These are phyloP conservation scores for Amaranthus hypochondriacus DNA, from an alignment of 148 eudicot species.

Conservation along the genomic window DNA sequence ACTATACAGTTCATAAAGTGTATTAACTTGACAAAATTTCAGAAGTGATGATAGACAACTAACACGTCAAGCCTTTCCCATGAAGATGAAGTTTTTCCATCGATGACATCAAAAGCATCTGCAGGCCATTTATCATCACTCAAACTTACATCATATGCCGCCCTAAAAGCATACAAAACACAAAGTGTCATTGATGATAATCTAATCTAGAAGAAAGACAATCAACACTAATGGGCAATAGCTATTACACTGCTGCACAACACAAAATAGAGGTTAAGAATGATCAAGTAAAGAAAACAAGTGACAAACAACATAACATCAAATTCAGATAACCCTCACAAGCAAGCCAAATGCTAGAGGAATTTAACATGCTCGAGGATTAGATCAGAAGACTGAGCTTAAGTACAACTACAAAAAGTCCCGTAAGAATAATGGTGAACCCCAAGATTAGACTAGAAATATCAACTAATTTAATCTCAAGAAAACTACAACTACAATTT, in stretches of 20 bases:
- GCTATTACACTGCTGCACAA: neutral
- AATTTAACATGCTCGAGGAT: neutral
- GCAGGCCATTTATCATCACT: conserved; percentile 75
- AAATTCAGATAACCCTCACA: neutral
- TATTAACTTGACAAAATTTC: neutral
- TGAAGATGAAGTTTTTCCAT: conserved; percentile 67
- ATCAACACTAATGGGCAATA: neutral
- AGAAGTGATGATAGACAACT: conserved; percentile 25
- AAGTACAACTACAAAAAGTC: neutral
- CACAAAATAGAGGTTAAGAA: neutral
- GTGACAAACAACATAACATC: neutral
- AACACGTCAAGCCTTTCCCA: conserved; percentile 96
- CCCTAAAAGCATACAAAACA: conserved; percentile 39
- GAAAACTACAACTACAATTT: no score
- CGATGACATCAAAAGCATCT: conserved; percentile 49
- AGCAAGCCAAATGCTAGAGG: neutral
- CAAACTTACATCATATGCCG: conserved; percentile 82
- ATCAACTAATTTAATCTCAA: no score
- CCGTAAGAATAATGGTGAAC: neutral
- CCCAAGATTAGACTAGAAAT: neutral
- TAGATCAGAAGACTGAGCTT: neutral
- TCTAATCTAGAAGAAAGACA: neutral
- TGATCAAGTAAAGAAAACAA: neutral
- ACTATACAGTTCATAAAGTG: neutral
- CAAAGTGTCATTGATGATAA: conserved; percentile 1